These are phyloP conservation scores for Zasmidium angulare DNA, from an alignment of 2,329 filamentous ascomycete species.

Conservation along the genomic window DNA sequence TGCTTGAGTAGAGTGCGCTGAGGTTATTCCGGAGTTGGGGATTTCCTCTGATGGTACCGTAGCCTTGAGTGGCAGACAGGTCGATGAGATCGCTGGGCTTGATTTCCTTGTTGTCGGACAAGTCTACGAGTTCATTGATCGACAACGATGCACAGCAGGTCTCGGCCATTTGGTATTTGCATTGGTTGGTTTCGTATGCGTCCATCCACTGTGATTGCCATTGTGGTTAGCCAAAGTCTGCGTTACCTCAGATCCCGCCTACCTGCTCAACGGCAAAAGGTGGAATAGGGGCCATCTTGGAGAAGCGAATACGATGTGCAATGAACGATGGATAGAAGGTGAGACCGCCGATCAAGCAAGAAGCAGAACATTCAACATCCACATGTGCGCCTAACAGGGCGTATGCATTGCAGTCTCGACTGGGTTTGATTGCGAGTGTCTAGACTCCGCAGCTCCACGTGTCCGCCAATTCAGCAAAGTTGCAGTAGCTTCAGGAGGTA, in stretches of 20 bases:
- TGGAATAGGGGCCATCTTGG: constrained; percentile 29
- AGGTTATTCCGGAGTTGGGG: constrained; percentile 63
- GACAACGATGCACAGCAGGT: constrained; percentile 77
- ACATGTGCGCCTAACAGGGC: background rate
- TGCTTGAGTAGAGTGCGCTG: constrained; percentile 64
- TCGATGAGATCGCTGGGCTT: constrained; percentile 44
- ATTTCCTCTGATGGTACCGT: constrained; percentile 72
- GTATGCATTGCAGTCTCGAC: background rate
- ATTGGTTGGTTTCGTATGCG: constrained; percentile 50
- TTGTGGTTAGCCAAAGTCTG: constrained; percentile 1
- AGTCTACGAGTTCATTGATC: constrained; percentile 61
- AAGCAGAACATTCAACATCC: background rate
- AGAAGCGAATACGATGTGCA: background rate
- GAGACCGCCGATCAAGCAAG: background rate
- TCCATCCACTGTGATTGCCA: constrained; percentile 55
- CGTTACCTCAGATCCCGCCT: constrained; percentile 18
- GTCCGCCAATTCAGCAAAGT: background rate
- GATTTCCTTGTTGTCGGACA: constrained; percentile 57
- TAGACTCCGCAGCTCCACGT: background rate
- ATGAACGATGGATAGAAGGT: background rate
- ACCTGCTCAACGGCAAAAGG: constrained; percentile 72
- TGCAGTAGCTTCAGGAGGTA: background rate
- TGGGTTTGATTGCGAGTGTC: background rate
- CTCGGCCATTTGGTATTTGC: constrained; percentile 71
- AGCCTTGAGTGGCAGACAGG: constrained; percentile 63